Evolutionary conservation across 306 rosid species (phyloP), one percentile per base, ranked within the genome.

Genomic region (Ammopiptanthus mongolicus): DNA sequence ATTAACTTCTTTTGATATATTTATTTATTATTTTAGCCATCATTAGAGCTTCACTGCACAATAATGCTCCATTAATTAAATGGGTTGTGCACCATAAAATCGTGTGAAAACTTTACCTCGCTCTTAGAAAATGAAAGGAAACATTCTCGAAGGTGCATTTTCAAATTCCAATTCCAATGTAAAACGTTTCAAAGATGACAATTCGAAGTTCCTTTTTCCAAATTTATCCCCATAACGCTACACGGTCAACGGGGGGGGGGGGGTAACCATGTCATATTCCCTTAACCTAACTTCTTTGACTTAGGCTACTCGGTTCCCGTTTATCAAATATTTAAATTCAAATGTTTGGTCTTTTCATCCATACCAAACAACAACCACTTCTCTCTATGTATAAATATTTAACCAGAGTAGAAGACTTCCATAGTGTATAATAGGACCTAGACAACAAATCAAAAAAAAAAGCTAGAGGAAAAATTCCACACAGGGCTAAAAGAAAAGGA

Each of bases 181-280:
- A 11, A 69, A 44, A n/a, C 23, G 28, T 63, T 73, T 12, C 31
- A 59, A 22, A 31, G 8, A 39, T 1, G 48, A 29, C 10, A 39
- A n/a, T 7, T 1, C 17, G 1, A 10, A 10, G 28, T 1, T 64
- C 5, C 25, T 36, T 65, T 65, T 77, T 44, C 13, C 61, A 65
- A 61, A 36, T 25, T 64, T 51, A 10, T 62, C 31, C 72, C 66
- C 73, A 29, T 2, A 36, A 14, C 18, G 74, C 10, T 29, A 4
- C 23, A 75, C 69, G 75, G 91, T 86, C 91, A 85, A 86, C 5
- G 80, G 81, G 82, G 97, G 91, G 79, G 5, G 80, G 81, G 82
- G 97, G 91, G 79, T 56, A 82, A 34, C 71, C 70, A 1, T 46
- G 96, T 86, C 85, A 75, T 81, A 86, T 80, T 28, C 1, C 55